Evolutionary conservation across 1,139 yeast species (phyloP).

Genomic region (Hanseniaspora uvarum): DNA sequence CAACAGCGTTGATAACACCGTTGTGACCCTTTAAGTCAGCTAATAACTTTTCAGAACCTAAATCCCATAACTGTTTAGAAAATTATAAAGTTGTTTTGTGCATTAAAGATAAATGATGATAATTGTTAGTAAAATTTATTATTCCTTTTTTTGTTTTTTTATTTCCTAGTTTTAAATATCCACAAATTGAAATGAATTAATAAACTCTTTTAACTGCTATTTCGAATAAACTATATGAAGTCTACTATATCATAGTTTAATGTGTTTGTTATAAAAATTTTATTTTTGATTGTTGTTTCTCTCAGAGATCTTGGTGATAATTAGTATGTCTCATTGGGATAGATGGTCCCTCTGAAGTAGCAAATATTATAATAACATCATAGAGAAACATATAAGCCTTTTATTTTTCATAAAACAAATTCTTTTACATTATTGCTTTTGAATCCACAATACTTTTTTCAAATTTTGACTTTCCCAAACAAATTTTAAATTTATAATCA

Average conservation of each 20-base stretch:
- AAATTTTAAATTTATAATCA: slow-evolving; percentile 5
- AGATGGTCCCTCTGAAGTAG: slow-evolving; percentile 90
- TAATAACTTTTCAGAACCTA: slow-evolving; percentile 71
- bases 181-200: background rate
- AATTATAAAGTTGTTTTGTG: slow-evolving; percentile 21
- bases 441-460: background rate
- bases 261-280: slow-evolving; percentile 20
- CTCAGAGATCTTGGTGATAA: slow-evolving; percentile 99
- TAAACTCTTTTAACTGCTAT: background rate
- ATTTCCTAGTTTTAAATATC: background rate
- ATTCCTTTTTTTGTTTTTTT: background rate
- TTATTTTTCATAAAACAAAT: background rate
- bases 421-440: background rate
- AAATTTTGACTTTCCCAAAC: background rate
- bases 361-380: slow-evolving; percentile 77
- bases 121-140: slow-evolving; percentile 22
- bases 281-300: slow-evolving; percentile 23
- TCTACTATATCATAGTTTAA: background rate
- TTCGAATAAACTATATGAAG: background rate
- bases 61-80: slow-evolving; percentile 76
- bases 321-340: slow-evolving; percentile 85
- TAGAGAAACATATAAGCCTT: slow-evolving; percentile 28
- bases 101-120: slow-evolving; percentile 21
- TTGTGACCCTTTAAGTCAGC: slow-evolving; percentile 99
- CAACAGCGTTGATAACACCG: slow-evolving; percentile 95